A percentile compares a stretch with the other conserved stretches of the same genome.
These are phyloP conservation scores for Gyrodon lividus DNA, from an alignment of 768 basidiomycete genomes.

Conservation along the genomic window DNA sequence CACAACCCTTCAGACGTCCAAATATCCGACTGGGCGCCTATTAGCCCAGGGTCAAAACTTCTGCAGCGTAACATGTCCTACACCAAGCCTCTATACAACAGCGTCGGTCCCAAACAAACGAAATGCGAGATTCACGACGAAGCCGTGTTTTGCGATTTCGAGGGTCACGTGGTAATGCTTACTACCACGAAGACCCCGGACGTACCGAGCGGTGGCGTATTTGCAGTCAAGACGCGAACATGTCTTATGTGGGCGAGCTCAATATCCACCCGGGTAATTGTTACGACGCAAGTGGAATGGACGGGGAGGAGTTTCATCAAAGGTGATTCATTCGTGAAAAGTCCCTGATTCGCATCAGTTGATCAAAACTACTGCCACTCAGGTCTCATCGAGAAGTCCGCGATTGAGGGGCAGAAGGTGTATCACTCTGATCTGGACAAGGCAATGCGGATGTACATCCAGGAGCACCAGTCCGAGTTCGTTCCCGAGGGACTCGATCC, in stretches of 20 bases:
- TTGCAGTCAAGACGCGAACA: slow-evolving; percentile 90
- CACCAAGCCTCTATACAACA: slow-evolving; percentile 87
- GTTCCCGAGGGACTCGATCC: slow-evolving; percentile 76
- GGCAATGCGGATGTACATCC: slow-evolving; percentile 86
- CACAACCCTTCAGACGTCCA: slow-evolving; percentile 68
- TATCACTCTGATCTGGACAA: slow-evolving; percentile 83
- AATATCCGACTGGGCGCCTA: slow-evolving; percentile 91
- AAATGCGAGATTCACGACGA: slow-evolving; percentile 96
- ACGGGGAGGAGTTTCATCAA: slow-evolving; percentile 96
- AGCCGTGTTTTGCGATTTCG: slow-evolving; percentile 73
- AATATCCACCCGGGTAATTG: slow-evolving; percentile 72
- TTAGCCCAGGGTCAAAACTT: slow-evolving; percentile 56
- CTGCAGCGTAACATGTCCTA: slow-evolving; percentile 91
- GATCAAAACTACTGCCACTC: slow-evolving; percentile 5
- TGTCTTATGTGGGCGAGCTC: slow-evolving; percentile 93
- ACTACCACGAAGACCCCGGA: slow-evolving; percentile 94
- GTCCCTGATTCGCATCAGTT: neutral
- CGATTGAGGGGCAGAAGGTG: slow-evolving; percentile 86
- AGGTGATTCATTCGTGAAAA: slow-evolving; percentile 44
- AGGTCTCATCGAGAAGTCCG: slow-evolving; percentile 94
- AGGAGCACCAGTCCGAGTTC: slow-evolving; percentile 88
- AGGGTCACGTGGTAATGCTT: slow-evolving; percentile 76
- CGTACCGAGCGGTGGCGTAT: slow-evolving; percentile 91
- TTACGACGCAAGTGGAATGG: slow-evolving; percentile 95
- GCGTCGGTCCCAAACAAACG: slow-evolving; percentile 90